A percentile compares a stretch with the other conserved stretches of the same genome.
Conservation (phyloP, 2,329 filamentous ascomycete species). For the Ophiostoma himal-ulmi region DNA sequence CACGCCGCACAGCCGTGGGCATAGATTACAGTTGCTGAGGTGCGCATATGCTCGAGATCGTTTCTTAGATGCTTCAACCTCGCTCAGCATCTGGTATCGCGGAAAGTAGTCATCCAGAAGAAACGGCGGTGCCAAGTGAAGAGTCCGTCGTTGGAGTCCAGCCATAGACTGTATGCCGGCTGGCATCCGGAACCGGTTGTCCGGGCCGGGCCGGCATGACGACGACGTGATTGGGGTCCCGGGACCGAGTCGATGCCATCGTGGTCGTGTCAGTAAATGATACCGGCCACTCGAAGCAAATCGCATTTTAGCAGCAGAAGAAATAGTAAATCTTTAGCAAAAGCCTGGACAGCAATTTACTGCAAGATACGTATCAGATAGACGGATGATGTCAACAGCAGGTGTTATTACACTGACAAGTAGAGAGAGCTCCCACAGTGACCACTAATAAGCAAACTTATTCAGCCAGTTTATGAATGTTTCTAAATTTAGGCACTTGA, state of each 20-base stretch:
- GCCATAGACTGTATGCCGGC: background rate
- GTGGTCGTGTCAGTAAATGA: background rate
- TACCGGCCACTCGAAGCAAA: background rate
- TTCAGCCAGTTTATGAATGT: background rate
- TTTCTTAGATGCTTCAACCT: slow-evolving; percentile 65
- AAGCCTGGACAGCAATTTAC: background rate
- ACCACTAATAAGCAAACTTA: background rate
- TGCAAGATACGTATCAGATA: background rate
- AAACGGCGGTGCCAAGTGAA: slow-evolving; percentile 58
- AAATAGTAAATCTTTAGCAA: background rate
- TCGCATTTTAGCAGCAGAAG: background rate
- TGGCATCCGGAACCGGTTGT: background rate
- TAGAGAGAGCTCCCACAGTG: background rate
- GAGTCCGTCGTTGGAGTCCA: slow-evolving; percentile 24
- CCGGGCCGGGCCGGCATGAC: background rate
- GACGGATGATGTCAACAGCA: background rate
- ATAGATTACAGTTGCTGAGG: slow-evolving; percentile 73
- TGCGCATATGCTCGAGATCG: slow-evolving; percentile 68
- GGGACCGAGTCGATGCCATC: background rate
- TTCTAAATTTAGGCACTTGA: background rate
- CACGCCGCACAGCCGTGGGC: slow-evolving; percentile 68
- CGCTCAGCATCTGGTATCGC: slow-evolving; percentile 62
- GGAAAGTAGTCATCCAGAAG: slow-evolving; percentile 70
- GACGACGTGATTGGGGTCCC: background rate
- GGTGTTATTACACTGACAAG: slow-evolving; percentile 1